phyloP scores from a whole-genome alignment of 345 rosid species.

The Boechera retrofracta region DNA sequence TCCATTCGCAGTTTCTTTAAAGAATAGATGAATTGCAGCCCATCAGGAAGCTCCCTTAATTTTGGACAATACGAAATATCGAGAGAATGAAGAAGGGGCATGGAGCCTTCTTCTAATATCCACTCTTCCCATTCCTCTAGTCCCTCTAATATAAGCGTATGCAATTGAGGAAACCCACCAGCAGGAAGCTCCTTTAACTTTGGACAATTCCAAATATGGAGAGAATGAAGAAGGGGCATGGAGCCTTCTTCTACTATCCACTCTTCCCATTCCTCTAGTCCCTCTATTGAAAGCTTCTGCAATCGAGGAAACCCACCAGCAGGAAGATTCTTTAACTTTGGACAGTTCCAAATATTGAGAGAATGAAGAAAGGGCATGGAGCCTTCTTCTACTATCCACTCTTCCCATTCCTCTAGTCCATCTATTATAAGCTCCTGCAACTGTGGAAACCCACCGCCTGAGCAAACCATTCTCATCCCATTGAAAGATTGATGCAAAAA shows the following conservation, averaged over 20 bases:
- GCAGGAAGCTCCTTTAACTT: too few relatives aligned
- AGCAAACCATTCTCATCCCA: constrained; percentile 43
- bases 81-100: constrained; percentile 33
- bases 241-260: constrained; percentile 38
- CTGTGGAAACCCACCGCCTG: constrained; percentile 6
- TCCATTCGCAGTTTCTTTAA: constrained; percentile 40
- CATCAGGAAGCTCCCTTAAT: constrained; percentile 39
- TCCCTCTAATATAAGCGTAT: too few relatives aligned
- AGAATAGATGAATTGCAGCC: constrained; percentile 9
- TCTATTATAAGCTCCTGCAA: neutral
- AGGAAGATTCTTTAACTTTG: too few relatives aligned
- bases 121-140: constrained; percentile 19
- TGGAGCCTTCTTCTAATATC: constrained; percentile 36
- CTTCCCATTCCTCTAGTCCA: neutral
- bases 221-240: constrained; percentile 32
- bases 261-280: constrained; percentile 30
- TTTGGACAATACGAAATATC: too few relatives aligned
- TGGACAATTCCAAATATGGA: too few relatives aligned
- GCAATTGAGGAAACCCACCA: too few relatives aligned
- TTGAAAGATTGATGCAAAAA: constrained; percentile 5
- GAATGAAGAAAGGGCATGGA: constrained; percentile 47
- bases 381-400: constrained; percentile 36
- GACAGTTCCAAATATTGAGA: too few relatives aligned
- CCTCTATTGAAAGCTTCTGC: too few relatives aligned
- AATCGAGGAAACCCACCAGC: too few relatives aligned